Conservation (phyloP, 2,329 filamentous ascomycete species). For the Pseudocercospora macadamiae region DNA sequence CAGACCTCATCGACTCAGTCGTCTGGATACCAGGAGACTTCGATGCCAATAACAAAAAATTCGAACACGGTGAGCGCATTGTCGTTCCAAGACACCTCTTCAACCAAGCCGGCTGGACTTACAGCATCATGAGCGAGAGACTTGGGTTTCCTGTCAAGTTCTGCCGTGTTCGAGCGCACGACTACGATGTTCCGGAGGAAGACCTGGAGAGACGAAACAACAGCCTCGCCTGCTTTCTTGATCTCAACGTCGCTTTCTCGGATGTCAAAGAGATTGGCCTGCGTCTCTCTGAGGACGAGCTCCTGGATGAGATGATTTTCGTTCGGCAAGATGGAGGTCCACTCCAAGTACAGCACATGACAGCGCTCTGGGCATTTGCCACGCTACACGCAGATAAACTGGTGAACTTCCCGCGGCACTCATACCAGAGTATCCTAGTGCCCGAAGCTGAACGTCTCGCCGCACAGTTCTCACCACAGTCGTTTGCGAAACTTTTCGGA, state of each 20-base stretch:
- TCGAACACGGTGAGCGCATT: no score
- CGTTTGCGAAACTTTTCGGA: not conserved
- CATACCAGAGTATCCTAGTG: no score
- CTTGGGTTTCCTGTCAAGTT: not conserved
- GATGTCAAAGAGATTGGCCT: not conserved
- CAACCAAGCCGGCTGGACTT: not conserved
- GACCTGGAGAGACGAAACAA: not conserved
- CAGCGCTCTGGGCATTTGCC: not conserved
- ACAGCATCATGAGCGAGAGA: not conserved
- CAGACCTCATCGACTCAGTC: no score
- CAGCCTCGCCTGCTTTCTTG: not conserved
- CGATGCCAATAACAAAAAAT: no score
- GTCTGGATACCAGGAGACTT: no score
- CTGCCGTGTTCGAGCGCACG: not conserved
- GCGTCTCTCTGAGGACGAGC: not conserved
- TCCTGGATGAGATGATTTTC: not conserved
- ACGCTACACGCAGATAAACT: not conserved
- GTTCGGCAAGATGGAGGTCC: not conserved
- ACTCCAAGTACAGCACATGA: not conserved
- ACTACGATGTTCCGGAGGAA: not conserved
- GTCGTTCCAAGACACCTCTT: no score
- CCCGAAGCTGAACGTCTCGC: not conserved
- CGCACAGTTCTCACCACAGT: not conserved
- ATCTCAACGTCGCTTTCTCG: not conserved
- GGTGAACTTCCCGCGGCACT: no score